Base-by-base conservation (phyloP, 1,139 yeast genomes). In the Pneumocystis canis region DNA sequence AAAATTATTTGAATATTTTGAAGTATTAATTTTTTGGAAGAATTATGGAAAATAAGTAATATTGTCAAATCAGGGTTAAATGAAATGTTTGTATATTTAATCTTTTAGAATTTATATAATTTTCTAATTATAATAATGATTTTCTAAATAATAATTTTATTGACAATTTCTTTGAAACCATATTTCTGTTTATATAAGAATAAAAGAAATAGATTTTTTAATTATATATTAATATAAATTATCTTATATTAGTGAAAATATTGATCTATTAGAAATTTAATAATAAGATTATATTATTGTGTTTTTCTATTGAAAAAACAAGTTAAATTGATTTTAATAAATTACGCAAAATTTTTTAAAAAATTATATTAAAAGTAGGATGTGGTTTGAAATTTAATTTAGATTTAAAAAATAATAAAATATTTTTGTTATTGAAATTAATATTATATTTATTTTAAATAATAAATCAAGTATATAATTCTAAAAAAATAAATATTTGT, bases 321-420 rank as follows among this genome's bases (percentile, higher is more conserved):
- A 77, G 1, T 79, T 79, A 65, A 77, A 81, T 65, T 74, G 76
- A 62, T 69, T 72, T 16, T 87, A 86, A 79, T 80, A 39, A 85
- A 84, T 66, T 90, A 90, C 72, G 92, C 97, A 0, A 82, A 85
- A n/a, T 79, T 89, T 31, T 88, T 81, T 69, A 74, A 80, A 56
- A 94, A 92, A 0, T 77, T 89, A 35, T 88, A 89, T 0, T 79
- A 87, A 25, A 82, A 84, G 68, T 75, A 96, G 53, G 81, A 87
- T 40, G 92, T 90, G 70, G 80, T 90, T 5, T 89, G 64, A 89
- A 89, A 72, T 84, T 85, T 70, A 87, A 87, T 80, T 47, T 31
- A 47, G 30, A 25, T 25, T 47, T 18, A 5, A 25, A 47, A 25
- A 47, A 11, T 47, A 25, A 47, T 47, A 11, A 47, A 47, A 47